These are phyloP conservation scores for Berberis thunbergii DNA, from an alignment of 164 flowering plant genomes.

Conservation along the genomic window DNA sequence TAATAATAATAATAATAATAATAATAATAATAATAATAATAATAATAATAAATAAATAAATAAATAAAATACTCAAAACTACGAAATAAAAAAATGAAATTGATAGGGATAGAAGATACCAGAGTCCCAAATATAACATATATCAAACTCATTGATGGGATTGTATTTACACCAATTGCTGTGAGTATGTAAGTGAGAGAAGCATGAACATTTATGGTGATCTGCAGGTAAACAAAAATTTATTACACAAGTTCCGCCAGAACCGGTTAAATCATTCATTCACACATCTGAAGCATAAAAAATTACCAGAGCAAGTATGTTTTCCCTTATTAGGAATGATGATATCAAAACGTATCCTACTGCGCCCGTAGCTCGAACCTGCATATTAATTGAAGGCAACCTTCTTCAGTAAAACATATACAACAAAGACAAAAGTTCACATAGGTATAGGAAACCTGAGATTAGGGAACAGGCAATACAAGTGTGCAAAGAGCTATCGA, in stretches of 20 bases:
- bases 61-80: background rate
- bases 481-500: constrained; percentile 66
- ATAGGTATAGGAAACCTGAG: constrained; percentile 3
- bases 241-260: background rate
- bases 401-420: constrained; percentile 4
- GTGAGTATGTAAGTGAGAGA: constrained; percentile 57
- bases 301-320: constrained; percentile 79
- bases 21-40: too few relatives aligned
- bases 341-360: constrained; percentile 66
- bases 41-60: too few relatives aligned
- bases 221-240: constrained; percentile 40
- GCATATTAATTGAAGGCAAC: constrained; percentile 15
- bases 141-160: constrained; percentile 71
- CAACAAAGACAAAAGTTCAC: background rate
- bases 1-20: too few relatives aligned
- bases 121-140: constrained; percentile 63
- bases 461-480: constrained; percentile 28
- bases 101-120: constrained; percentile 27
- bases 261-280: background rate
- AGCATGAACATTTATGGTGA: constrained; percentile 83
- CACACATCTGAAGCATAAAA: background rate
- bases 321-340: constrained; percentile 89
- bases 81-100: background rate
- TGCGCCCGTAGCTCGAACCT: constrained; percentile 82
- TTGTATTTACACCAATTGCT: constrained; percentile 45